These are phyloP conservation scores for Dryadomyces sulphureus DNA, from an alignment of 2,329 filamentous ascomycete genomes.

Conservation along the genomic window DNA sequence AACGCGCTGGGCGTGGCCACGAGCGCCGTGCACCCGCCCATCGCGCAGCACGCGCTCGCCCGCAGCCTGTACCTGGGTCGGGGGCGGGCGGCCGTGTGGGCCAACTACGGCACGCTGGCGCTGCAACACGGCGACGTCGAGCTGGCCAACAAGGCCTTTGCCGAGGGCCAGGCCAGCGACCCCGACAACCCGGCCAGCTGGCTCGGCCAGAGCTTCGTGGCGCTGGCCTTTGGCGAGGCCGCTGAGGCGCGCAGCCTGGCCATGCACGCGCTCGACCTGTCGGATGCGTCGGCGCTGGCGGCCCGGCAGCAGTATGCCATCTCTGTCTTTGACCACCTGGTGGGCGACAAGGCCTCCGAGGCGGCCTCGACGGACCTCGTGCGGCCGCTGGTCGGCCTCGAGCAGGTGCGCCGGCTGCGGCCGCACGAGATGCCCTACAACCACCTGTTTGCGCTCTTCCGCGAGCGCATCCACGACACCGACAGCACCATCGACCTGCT, in stretches of 20 bases:
- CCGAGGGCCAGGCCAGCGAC: constrained; percentile 81
- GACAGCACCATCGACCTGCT: constrained; percentile 48
- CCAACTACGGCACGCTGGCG: constrained; percentile 78
- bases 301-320: constrained; percentile 67
- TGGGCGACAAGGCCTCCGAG: constrained; percentile 36
- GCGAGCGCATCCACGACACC: constrained; percentile 65
- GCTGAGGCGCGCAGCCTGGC: constrained; percentile 75
- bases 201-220: constrained; percentile 83
- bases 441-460: constrained; percentile 67
- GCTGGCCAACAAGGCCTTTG: constrained; percentile 83
- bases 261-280: constrained; percentile 87
- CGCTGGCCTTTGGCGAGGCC: constrained; percentile 57
- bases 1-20: constrained; percentile 89
- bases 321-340: constrained; percentile 69
- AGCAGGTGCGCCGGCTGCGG: constrained; percentile 59
- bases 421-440: constrained; percentile 57
- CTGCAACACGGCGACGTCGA: constrained; percentile 69
- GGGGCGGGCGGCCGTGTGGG: constrained; percentile 71
- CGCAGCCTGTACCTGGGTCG: constrained; percentile 89
- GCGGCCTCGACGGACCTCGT: constrained; percentile 50
- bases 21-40: constrained; percentile 67
- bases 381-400: constrained; percentile 76
- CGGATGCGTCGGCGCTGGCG: constrained; percentile 58
- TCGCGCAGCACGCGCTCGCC: constrained; percentile 87
- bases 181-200: constrained; percentile 88